Evolutionary conservation across 169 alveolate species (phyloP), one percentile per base, ranked within the genome.

Genomic region (Eimeria brunetti): DNA sequence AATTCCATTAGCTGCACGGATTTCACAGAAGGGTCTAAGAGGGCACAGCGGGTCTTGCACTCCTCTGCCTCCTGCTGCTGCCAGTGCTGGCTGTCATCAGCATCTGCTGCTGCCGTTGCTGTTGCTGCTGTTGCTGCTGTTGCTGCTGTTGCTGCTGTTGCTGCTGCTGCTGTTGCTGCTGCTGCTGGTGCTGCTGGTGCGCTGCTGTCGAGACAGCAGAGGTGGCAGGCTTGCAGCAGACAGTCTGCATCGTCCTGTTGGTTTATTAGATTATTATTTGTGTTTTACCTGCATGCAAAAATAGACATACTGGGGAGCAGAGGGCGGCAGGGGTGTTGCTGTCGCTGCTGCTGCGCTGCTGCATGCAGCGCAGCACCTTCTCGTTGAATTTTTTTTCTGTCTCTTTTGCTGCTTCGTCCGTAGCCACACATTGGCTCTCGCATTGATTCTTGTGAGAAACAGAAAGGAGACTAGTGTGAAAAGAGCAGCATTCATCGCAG

Each of bases 401-500:
- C 16, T 46, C 9, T 0, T 81, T 69, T 11, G 90, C 90, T 8
- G 20, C n/a, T 18, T 51, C 51, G 49, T 75, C 73, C 56, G 75
- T 90, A 27, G 49, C 71, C 3, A 49, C 22, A 88, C 96, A 93
- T 53, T 44, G 16, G 53, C 44, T 58, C 51, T 81, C 94, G 75
- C 96, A 93, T 2, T 24, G 56, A 18, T 8, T 49, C 53, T 71
- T 44, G n/a, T 85, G 78, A 2, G 58, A 24, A 11, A 56, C 89
- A 9, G 95, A 38, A n/a, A 96, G 94, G 53, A 96, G 88, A 80
- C 97, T 96, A 11, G 97, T 96, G 67, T 95, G 96, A 56, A 94
- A 96, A 71, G 94, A 84, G 94, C 97, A 96, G 53, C 97, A 96
- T 76, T 95, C 96, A 41, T 97, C 27, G 80, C 97, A 96, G 95